A percentile compares a stretch with the other conserved stretches of the same genome.
These are phyloP conservation scores for Coniella lustricola DNA, from an alignment of 2,329 filamentous ascomycete species.

Conservation along the genomic window DNA sequence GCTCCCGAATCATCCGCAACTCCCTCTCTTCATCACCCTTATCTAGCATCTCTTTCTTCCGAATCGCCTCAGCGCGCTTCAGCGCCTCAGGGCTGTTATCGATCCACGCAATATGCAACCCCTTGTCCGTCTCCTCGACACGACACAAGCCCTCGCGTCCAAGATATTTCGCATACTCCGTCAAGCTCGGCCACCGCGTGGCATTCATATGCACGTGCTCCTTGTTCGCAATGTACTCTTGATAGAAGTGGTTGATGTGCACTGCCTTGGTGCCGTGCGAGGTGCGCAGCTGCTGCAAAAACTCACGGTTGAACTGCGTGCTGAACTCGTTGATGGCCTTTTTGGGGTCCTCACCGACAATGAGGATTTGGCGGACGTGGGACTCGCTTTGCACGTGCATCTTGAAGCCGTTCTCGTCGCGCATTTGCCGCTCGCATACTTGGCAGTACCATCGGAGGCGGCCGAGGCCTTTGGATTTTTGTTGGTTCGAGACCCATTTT, in stretches of 20 bases:
- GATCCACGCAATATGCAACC: slow-evolving; percentile 80
- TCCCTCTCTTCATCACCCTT: slow-evolving; percentile 88
- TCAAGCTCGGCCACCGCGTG: slow-evolving; percentile 80
- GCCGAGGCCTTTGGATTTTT: slow-evolving; percentile 74
- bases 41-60: slow-evolving; percentile 78
- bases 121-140: slow-evolving; percentile 85
- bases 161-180: slow-evolving; percentile 82
- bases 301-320: slow-evolving; percentile 72
- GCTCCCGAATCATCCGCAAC: slow-evolving; percentile 72
- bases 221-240: slow-evolving; percentile 83
- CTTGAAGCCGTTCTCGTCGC: slow-evolving; percentile 88
- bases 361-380: slow-evolving; percentile 82
- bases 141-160: slow-evolving; percentile 81
- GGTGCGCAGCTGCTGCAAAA: slow-evolving; percentile 69
- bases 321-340: slow-evolving; percentile 78
- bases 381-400: slow-evolving; percentile 79
- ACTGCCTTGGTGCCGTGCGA: slow-evolving; percentile 87
- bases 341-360: slow-evolving; percentile 80
- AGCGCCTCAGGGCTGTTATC: slow-evolving; percentile 86
- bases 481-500: slow-evolving; percentile 86
- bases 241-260: slow-evolving; percentile 88
- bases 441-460: slow-evolving; percentile 88
- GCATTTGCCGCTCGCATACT: slow-evolving; percentile 66
- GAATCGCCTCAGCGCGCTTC: slow-evolving; percentile 69
- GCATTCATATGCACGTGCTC: slow-evolving; percentile 91